phyloP scores from a whole-genome alignment of 306 rosid species.

The Ormosia emarginata region DNA sequence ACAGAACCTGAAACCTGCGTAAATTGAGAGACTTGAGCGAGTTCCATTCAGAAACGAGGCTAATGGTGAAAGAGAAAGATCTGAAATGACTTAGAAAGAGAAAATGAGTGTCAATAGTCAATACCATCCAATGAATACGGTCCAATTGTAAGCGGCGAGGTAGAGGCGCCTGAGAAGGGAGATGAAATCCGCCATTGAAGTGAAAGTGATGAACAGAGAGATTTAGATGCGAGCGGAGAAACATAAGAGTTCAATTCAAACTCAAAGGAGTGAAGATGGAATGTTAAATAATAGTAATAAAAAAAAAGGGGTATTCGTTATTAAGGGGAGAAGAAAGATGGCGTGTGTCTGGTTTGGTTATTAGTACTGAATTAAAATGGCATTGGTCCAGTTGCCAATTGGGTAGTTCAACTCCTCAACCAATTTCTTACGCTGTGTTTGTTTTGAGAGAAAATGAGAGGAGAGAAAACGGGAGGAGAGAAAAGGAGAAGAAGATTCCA shows the following conservation, averaged over 20 bases:
- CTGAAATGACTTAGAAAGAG: not conserved
- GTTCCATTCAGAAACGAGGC: not conserved
- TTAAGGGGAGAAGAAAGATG: not conserved
- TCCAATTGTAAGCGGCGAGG: constrained; percentile 73
- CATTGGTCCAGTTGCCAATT: not conserved
- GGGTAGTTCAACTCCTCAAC: constrained; percentile 35
- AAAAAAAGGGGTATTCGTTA: not conserved
- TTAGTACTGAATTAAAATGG: not conserved
- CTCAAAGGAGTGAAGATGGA: not conserved
- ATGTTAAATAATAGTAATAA: not conserved
- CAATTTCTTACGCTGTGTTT: too few relatives aligned
- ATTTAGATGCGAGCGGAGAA: not conserved
- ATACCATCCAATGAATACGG: constrained; percentile 80
- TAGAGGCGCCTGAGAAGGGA: constrained; percentile 56
- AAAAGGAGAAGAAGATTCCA: too few relatives aligned
- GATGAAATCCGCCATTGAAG: constrained; percentile 55
- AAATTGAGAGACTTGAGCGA: not conserved
- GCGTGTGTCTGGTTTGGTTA: not conserved
- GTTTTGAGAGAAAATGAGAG: too few relatives aligned
- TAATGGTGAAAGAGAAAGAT: not conserved
- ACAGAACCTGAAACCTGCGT: constrained; percentile 68
- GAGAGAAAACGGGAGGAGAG: too few relatives aligned
- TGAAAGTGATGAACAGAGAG: not conserved
- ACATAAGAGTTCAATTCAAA: not conserved
- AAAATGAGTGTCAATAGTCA: not conserved